Evolutionary conservation across 2,329 filamentous ascomycete genomes (phyloP).

Genomic region (Fusarium coicis): DNA sequence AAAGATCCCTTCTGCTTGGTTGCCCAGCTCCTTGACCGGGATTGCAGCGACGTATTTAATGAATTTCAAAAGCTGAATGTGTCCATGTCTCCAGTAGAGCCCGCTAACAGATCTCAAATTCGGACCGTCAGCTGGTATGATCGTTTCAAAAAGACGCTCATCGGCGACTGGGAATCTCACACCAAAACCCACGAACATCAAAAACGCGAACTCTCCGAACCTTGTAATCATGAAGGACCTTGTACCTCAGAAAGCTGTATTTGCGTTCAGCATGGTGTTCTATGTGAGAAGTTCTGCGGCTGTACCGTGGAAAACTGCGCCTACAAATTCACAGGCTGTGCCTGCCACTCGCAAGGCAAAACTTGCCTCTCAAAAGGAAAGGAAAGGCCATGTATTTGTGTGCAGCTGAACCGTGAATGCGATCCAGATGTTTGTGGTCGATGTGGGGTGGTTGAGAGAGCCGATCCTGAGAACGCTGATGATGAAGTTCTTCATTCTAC

Average conservation of each 20-base stretch:
- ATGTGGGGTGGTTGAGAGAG: slow-evolving; percentile 75
- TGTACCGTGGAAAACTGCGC: slow-evolving; percentile 69
- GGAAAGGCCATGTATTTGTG: slow-evolving; percentile 74
- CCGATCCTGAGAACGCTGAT: slow-evolving; percentile 75
- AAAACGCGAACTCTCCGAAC: slow-evolving; percentile 67
- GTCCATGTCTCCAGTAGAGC: slow-evolving; percentile 38
- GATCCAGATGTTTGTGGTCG: slow-evolving; percentile 78
- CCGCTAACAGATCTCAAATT: slow-evolving; percentile 49
- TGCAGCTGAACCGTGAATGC: slow-evolving; percentile 79
- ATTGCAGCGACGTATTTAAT: slow-evolving; percentile 62
- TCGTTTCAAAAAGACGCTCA: slow-evolving; percentile 63
- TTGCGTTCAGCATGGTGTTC: slow-evolving; percentile 69
- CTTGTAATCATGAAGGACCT: slow-evolving; percentile 76
- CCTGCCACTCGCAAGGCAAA: slow-evolving; percentile 70
- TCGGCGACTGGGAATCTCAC: slow-evolving; percentile 66
- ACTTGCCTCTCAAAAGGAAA: slow-evolving; percentile 67
- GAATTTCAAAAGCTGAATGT: slow-evolving; percentile 45
- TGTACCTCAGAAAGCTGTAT: slow-evolving; percentile 70
- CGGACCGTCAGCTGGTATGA: slow-evolving; percentile 67
- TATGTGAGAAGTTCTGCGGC: slow-evolving; percentile 79
- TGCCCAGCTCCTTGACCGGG: slow-evolving; percentile 60
- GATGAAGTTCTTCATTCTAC: slow-evolving; percentile 65
- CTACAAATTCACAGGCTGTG: slow-evolving; percentile 74
- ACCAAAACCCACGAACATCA: slow-evolving; percentile 66
- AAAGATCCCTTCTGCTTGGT: slow-evolving; percentile 60